Conservation (phyloP, 2,329 filamentous ascomycete genomes). For the Calonectria leucothoes region DNA sequence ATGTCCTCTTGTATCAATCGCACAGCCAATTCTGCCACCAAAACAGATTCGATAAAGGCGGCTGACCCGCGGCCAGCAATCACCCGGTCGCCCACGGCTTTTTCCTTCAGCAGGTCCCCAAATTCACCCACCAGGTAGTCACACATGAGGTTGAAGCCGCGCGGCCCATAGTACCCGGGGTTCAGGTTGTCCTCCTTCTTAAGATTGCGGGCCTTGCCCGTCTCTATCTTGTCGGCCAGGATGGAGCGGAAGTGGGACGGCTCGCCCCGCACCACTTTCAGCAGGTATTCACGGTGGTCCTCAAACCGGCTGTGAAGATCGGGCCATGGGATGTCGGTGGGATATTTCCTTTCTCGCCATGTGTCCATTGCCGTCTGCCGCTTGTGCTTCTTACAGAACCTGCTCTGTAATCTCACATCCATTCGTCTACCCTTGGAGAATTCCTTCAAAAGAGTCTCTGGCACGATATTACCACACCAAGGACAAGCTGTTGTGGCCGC, state of each 20-base stretch:
- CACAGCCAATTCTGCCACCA: slow-evolving; percentile 78
- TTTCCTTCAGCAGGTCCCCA: slow-evolving; percentile 68
- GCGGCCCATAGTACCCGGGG: slow-evolving; percentile 86
- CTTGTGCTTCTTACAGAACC: slow-evolving; percentile 74
- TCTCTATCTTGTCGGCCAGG: slow-evolving; percentile 65
- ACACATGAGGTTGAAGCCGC: slow-evolving; percentile 78
- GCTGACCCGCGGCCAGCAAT: slow-evolving; percentile 75
- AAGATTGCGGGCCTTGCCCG: slow-evolving; percentile 69
- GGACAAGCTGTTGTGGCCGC: slow-evolving; percentile 64
- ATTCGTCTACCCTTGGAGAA: slow-evolving; percentile 62
- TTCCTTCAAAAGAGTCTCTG: slow-evolving; percentile 63
- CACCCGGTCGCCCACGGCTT: slow-evolving; percentile 72
- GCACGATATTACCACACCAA: slow-evolving; percentile 73
- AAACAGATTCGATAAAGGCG: slow-evolving; percentile 77
- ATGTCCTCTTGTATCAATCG: slow-evolving; percentile 69
- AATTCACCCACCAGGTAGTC: slow-evolving; percentile 74
- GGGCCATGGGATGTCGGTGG: slow-evolving; percentile 74
- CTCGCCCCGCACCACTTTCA: slow-evolving; percentile 69
- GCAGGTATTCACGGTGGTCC: slow-evolving; percentile 65
- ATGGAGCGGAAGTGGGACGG: slow-evolving; percentile 70
- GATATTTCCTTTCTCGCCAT: slow-evolving; percentile 70
- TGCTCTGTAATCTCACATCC: slow-evolving; percentile 68
- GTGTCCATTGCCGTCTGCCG: slow-evolving; percentile 61
- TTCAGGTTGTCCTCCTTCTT: slow-evolving; percentile 69
- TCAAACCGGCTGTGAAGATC: slow-evolving; percentile 68